phyloP scores from a whole-genome alignment of 2,329 filamentous ascomycete species.

The Botryosphaeria dothidea region DNA sequence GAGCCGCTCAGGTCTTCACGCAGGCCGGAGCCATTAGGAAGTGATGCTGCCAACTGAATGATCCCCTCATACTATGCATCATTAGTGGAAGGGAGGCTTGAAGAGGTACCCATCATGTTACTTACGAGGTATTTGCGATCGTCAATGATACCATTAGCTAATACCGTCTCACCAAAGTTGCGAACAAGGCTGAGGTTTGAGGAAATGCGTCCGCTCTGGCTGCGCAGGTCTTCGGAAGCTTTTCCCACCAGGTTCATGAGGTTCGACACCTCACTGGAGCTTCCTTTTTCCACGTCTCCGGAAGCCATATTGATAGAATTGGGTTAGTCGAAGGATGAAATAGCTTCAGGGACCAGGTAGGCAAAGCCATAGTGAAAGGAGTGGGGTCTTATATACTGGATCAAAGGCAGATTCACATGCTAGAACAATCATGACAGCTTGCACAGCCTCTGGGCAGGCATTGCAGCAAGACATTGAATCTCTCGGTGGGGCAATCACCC shows the following conservation, averaged over 20 bases:
- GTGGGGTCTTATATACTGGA: neutral
- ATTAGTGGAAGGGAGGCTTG: neutral
- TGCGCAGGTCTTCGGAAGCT: neutral
- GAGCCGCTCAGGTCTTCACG: neutral
- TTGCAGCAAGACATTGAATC: neutral
- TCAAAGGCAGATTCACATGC: neutral
- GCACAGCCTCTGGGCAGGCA: neutral
- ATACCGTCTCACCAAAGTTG: neutral
- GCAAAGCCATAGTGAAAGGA: neutral
- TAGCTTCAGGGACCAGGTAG: neutral
- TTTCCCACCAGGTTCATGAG: neutral
- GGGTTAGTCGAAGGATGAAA: neutral
- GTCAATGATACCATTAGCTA: neutral
- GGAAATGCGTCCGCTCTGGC: neutral
- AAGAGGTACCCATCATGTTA: neutral
- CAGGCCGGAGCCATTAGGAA: neutral
- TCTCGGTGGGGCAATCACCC: too few species aligned
- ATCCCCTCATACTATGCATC: neutral
- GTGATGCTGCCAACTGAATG: neutral
- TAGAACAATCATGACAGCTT: neutral
- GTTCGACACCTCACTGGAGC: neutral
- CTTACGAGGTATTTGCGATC: slow-evolving; percentile 3
- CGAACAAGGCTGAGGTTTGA: neutral
- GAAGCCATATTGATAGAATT: neutral
- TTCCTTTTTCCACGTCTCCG: neutral